Percentiles rank a stretch among this genome's conserved stretches.
These are phyloP conservation scores for Juglanconis sp. DNA, from an alignment of 2,329 filamentous ascomycete genomes.

Conservation along the genomic window DNA sequence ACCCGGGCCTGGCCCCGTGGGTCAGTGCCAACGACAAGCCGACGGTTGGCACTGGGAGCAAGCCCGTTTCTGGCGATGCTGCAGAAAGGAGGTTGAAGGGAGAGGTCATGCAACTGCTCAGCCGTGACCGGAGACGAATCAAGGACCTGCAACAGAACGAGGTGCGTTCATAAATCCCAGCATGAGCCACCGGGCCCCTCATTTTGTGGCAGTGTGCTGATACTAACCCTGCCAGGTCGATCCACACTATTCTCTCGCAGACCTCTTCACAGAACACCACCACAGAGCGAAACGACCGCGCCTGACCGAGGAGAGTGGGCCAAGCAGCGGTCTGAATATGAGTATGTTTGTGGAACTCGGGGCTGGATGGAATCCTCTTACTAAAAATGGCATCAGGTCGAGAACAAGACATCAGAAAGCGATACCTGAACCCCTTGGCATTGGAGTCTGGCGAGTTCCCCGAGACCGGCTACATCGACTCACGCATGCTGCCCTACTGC, in stretches of 20 bases:
- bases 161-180: conserved; percentile 37
- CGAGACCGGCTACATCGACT: conserved; percentile 59
- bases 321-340: conserved; percentile 72
- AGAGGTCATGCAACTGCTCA: conserved; percentile 69
- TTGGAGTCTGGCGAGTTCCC: conserved; percentile 69
- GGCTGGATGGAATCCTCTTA: background rate
- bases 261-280: conserved; percentile 47
- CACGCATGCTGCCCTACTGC: conserved; percentile 65
- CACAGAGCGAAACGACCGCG: conserved; percentile 43
- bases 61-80: conserved; percentile 63
- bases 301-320: conserved; percentile 57
- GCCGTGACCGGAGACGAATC: conserved; percentile 61
- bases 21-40: conserved; percentile 71
- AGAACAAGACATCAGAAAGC: conserved; percentile 65
- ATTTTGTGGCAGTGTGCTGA: background rate
- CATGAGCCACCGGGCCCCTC: background rate
- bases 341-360: conserved; percentile 50
- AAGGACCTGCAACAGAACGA: conserved; percentile 63
- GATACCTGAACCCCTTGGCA: conserved; percentile 61
- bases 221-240: conserved; percentile 41
- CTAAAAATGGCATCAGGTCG: conserved; percentile 45
- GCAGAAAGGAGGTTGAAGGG: conserved; percentile 63
- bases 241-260: conserved; percentile 51
- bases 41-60: conserved; percentile 51
- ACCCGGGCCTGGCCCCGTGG: conserved; percentile 66